Conservation (phyloP, 2,329 filamentous ascomycete genomes). For the Aspergillus carbonarius region DNA sequence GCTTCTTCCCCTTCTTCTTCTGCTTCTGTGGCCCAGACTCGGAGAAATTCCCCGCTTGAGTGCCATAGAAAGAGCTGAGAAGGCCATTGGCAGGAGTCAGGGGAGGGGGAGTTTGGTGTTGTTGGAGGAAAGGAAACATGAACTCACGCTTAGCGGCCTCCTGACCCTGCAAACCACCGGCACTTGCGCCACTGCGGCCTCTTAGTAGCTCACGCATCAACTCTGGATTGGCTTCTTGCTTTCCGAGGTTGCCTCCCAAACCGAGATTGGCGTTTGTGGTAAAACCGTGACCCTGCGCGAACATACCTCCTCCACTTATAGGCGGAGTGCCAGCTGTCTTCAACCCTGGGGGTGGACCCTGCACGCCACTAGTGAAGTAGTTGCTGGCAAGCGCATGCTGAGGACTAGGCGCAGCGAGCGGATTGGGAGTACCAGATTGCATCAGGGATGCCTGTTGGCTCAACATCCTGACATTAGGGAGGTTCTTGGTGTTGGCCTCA, state of each 20-base stretch:
- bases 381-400: constrained; percentile 56
- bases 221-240: constrained; percentile 72
- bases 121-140: constrained; percentile 88
- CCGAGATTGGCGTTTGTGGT: constrained; percentile 61
- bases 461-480: constrained; percentile 59
- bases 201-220: constrained; percentile 81
- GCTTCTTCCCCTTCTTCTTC: constrained; percentile 99
- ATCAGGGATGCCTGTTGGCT: constrained; percentile 50
- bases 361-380: constrained; percentile 81
- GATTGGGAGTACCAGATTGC: constrained; percentile 40
- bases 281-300: constrained; percentile 84
- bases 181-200: constrained; percentile 58
- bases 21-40: constrained; percentile 87
- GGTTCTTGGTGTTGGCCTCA: constrained; percentile 57
- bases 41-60: constrained; percentile 81
- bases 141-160: constrained; percentile 98
- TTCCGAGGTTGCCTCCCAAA: constrained; percentile 61
- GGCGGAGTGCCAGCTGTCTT: constrained; percentile 95
- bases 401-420: constrained; percentile 37
- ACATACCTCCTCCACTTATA: constrained; percentile 75
- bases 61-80: constrained; percentile 87
- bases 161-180: constrained; percentile 68
- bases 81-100: constrained; percentile 89
- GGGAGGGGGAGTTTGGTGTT: constrained; percentile 83
- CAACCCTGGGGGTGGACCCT: constrained; percentile 88